phyloP scores from a whole-genome alignment of 495 filamentous ascomycete species.

The Clohesyomyces aquaticus region DNA sequence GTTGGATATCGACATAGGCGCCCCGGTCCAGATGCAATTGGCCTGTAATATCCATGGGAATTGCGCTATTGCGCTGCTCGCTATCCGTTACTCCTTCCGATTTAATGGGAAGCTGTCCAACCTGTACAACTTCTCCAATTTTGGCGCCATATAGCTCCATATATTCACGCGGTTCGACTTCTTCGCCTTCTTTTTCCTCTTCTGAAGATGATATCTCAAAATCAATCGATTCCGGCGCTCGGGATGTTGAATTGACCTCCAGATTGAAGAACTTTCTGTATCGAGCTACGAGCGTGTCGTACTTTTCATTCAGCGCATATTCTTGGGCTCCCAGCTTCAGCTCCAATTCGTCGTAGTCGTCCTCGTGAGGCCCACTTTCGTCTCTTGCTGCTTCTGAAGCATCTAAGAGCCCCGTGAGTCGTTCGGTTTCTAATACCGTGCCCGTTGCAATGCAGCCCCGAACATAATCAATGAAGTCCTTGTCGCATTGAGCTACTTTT shows the following conservation, averaged over 20 bases:
- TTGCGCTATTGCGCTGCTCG: neutral
- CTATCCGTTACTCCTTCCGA: neutral
- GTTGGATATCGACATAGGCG: too few relatives aligned
- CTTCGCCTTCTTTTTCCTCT: neutral
- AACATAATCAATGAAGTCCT: constrained; percentile 19
- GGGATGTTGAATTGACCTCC: constrained; percentile 8
- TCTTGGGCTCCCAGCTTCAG: constrained; percentile 29
- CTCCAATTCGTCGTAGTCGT: constrained; percentile 39
- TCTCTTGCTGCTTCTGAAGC: constrained; percentile 26
- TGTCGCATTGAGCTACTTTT: constrained; percentile 21
- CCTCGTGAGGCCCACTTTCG: constrained; percentile 31
- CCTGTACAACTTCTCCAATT: constrained; percentile 20
- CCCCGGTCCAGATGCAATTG: too few relatives aligned
- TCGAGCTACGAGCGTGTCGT: constrained; percentile 17
- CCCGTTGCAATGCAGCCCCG: constrained; percentile 14
- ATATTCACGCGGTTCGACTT: constrained; percentile 19
- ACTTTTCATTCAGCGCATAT: constrained; percentile 28
- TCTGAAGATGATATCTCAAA: constrained; percentile 19
- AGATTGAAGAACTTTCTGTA: constrained; percentile 34
- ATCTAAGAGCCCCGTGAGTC: constrained; percentile 12
- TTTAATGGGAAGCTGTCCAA: constrained; percentile 24
- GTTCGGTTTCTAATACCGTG: constrained; percentile 2
- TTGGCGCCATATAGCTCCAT: constrained; percentile 20
- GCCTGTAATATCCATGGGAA: too few relatives aligned
- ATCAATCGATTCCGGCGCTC: constrained; percentile 11